Conservation (phyloP, 1,284 basidiomycete genomes). For the Rhodotorula sp. region DNA sequence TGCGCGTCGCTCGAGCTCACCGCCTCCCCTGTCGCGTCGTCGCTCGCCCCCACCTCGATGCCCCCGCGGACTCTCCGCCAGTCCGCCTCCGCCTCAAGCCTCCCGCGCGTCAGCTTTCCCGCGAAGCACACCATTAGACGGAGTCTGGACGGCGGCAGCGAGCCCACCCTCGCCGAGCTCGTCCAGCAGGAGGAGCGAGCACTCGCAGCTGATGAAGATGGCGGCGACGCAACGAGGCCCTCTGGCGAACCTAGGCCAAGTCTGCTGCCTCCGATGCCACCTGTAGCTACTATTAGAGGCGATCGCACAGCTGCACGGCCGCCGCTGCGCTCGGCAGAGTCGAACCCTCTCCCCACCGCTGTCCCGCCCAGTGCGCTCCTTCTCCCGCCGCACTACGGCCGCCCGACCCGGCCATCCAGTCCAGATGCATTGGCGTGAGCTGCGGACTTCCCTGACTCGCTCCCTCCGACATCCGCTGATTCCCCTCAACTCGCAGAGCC, state of each 20-base stretch:
- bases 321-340: not conserved
- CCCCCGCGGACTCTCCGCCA: not conserved
- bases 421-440: slow-evolving; percentile 35
- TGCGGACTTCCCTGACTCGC: not conserved
- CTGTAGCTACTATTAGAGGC: no score
- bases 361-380: not conserved
- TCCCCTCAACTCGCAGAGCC: slow-evolving; percentile 6
- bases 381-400: slow-evolving; percentile 37
- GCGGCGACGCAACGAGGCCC: not conserved
- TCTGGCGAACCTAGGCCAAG: no score
- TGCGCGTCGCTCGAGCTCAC: no score
- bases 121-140: not conserved
- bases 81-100: not conserved
- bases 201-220: not conserved
- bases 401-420: slow-evolving; percentile 18
- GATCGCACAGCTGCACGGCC: no score
- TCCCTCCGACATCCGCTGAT: not conserved
- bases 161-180: slow-evolving; percentile 11
- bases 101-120: not conserved
- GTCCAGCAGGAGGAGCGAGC: slow-evolving; percentile 9
- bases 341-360: not conserved
- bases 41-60: no score
- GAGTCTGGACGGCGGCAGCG: no score
- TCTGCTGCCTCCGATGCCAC: no score
- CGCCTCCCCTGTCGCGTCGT: no score